phyloP scores from a whole-genome alignment of 225 moss, liverwort and hornwort genomes.

The Physcomitrellopsis africana region DNA sequence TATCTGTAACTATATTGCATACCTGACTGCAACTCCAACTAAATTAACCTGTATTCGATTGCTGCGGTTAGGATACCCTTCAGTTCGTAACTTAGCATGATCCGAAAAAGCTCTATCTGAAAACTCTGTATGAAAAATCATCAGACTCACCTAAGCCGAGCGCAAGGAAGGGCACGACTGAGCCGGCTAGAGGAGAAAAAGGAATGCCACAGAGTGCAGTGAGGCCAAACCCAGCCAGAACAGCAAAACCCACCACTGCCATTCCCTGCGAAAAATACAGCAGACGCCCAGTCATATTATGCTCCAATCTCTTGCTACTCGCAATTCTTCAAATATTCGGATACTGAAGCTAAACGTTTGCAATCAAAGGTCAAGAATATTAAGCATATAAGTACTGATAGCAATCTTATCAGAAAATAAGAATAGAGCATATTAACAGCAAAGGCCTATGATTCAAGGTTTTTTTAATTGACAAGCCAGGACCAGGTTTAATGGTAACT shows the following conservation, averaged over 20 bases:
- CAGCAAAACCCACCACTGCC: slow-evolving; percentile 70
- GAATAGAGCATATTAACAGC: neutral
- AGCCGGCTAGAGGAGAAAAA: slow-evolving; percentile 88
- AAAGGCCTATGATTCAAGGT: neutral
- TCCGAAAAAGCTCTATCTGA: neutral
- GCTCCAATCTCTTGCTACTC: neutral
- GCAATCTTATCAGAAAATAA: too few species aligned
- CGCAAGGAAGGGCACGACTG: slow-evolving; percentile 93
- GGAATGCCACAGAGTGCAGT: slow-evolving; percentile 79
- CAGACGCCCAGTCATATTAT: neutral
- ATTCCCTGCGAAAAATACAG: slow-evolving; percentile 60
- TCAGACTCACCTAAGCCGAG: slow-evolving; percentile 77
- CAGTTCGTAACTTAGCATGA: neutral
- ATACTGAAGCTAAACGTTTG: neutral
- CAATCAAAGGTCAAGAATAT: neutral
- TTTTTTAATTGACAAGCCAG: neutral
- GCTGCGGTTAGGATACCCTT: neutral
- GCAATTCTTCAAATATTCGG: too few species aligned
- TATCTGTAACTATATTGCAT: neutral
- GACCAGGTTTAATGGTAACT: neutral
- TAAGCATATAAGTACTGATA: neutral
- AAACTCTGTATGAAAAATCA: too few species aligned
- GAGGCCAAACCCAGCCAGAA: slow-evolving; percentile 87
- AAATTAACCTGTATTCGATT: neutral
- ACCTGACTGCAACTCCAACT: neutral